These are phyloP conservation scores for Candida sakaeoensis DNA, from an alignment of 805 yeast genomes.

Conservation along the genomic window DNA sequence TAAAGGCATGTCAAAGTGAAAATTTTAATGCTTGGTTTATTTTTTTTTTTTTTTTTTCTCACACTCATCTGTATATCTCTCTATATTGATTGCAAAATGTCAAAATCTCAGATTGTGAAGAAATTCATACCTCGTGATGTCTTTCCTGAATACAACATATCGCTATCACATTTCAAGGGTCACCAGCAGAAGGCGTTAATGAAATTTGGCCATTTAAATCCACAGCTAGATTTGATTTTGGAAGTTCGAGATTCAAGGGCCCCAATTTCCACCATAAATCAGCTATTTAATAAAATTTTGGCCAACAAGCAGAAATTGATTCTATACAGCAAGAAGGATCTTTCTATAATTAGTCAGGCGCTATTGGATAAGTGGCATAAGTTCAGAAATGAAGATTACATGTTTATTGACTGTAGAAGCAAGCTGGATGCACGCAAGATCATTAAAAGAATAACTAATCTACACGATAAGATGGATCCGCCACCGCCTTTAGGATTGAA, in stretches of 20 bases:
- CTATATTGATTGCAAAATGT: not conserved
- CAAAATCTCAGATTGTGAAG: not conserved
- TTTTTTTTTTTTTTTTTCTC: not conserved
- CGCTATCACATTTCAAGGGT: slow-evolving; percentile 80
- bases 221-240: slow-evolving; percentile 75
- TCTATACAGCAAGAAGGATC: slow-evolving; percentile 74
- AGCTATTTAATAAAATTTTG: slow-evolving; percentile 66
- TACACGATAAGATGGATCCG: slow-evolving; percentile 47
- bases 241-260: slow-evolving; percentile 90
- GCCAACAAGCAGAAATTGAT: slow-evolving; percentile 55
- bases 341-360: slow-evolving; percentile 42
- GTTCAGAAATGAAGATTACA: slow-evolving; percentile 23
- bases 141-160: slow-evolving; percentile 73
- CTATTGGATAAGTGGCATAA: slow-evolving; percentile 33
- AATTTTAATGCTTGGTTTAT: too few relatives aligned
- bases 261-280: slow-evolving; percentile 79
- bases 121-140: slow-evolving; percentile 60
- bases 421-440: slow-evolving; percentile 47
- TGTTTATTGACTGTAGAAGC: slow-evolving; percentile 58
- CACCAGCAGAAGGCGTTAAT: slow-evolving; percentile 82
- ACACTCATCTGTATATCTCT: not conserved
- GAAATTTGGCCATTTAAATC: slow-evolving; percentile 61
- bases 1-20: slow-evolving; percentile 69
- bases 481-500: slow-evolving; percentile 83
- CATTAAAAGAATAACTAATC: slow-evolving; percentile 45